Evolutionary conservation across 179 eudicot genomes (phyloP).

Genomic region (Spergularia azorica): DNA sequence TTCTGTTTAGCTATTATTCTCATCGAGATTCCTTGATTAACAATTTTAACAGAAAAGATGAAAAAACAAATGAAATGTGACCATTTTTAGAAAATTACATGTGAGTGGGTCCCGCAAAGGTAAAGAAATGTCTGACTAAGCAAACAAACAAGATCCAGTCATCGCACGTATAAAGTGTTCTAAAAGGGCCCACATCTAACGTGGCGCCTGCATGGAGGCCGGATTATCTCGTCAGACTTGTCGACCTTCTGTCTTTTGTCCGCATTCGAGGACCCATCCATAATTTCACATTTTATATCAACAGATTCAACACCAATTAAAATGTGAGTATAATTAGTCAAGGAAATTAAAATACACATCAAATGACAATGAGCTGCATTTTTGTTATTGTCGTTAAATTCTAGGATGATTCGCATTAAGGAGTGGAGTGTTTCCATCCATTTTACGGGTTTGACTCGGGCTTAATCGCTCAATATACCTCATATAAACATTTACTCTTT

Average conservation of each 20-base stretch:
- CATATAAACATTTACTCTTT: no score
- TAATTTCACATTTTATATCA: neutral
- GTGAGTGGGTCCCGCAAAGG: neutral
- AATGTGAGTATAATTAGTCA: no score
- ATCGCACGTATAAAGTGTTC: neutral
- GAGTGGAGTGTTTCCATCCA: no score
- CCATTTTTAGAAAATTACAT: constrained; percentile 8
- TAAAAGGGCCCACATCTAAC: constrained; percentile 10
- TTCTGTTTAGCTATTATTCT: neutral
- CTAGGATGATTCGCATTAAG: no score
- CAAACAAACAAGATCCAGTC: constrained; percentile 6
- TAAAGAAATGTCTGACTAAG: constrained; percentile 16
- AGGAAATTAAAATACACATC: no score
- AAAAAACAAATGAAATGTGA: neutral
- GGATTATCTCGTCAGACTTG: constrained; percentile 1
- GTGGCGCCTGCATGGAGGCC: constrained; percentile 17
- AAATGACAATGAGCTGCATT: no score
- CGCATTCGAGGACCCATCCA: constrained; percentile 1
- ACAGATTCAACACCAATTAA: no score
- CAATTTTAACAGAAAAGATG: neutral
- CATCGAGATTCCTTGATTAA: constrained; percentile 17
- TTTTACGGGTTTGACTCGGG: no score
- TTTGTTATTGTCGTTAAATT: no score
- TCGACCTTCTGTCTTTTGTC: constrained; percentile 19
- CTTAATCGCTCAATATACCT: no score